Percentiles rank a stretch among this genome's conserved stretches.
These are phyloP conservation scores for Neurospora sp. DNA, from an alignment of 2,329 filamentous ascomycete genomes.

Conservation along the genomic window DNA sequence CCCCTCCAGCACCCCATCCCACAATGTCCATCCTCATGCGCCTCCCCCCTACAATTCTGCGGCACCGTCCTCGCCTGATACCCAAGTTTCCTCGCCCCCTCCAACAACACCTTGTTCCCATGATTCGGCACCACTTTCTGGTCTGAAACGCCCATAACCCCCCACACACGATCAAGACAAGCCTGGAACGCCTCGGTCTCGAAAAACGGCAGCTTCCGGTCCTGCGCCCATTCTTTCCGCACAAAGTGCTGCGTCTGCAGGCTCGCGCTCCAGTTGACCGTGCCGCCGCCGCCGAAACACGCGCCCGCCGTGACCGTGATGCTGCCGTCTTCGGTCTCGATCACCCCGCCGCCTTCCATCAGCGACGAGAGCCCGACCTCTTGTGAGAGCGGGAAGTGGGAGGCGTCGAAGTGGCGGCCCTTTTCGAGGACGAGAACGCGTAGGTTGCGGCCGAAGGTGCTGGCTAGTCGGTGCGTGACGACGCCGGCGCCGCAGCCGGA, in stretches of 20 bases:
- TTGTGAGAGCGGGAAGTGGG: conserved; percentile 61
- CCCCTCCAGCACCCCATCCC: conserved; percentile 48
- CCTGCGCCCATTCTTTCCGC: conserved; percentile 64
- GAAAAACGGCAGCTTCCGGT: conserved; percentile 58
- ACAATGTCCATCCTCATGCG: conserved; percentile 61
- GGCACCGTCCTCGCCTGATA: conserved; percentile 58
- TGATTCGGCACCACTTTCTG: conserved; percentile 53
- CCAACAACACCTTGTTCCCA: conserved; percentile 55
- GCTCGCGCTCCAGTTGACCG: conserved; percentile 67
- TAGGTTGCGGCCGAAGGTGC: conserved; percentile 1
- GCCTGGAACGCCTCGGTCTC: conserved; percentile 60
- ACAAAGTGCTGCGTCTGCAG: conserved; percentile 60
- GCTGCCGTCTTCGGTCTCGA: conserved; percentile 42
- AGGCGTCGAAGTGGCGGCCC: conserved; percentile 60
- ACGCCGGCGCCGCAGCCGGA: not conserved
- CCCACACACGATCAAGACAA: conserved; percentile 64
- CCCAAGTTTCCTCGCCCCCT: conserved; percentile 63
- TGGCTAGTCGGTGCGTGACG: not conserved
- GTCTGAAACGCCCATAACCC: conserved; percentile 64
- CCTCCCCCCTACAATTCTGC: conserved; percentile 62
- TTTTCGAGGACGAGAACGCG: conserved; percentile 61
- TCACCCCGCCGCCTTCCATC: conserved; percentile 55
- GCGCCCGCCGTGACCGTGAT: conserved; percentile 54
- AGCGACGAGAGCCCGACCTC: conserved; percentile 50
- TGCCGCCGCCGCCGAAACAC: conserved; percentile 73